phyloP scores from a whole-genome alignment of 2,329 filamentous ascomycete genomes.

The Trichoderma aggressivum region DNA sequence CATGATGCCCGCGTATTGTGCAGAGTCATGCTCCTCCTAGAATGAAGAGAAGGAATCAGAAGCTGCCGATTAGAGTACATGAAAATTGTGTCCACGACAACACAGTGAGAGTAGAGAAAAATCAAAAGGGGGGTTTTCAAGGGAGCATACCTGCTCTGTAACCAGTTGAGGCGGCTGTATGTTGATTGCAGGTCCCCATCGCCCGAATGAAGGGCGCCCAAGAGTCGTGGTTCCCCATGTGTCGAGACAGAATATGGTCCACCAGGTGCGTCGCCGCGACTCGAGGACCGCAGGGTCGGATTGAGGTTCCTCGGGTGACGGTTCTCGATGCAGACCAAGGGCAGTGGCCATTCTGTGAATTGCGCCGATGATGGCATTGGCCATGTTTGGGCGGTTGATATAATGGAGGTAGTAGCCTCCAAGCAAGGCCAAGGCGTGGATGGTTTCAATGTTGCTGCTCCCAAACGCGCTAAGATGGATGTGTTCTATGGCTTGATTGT shows the following conservation, averaged over 20 bases:
- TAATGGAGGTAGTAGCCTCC: conserved; percentile 77
- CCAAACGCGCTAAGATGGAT: conserved; percentile 55
- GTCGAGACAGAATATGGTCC: conserved; percentile 70
- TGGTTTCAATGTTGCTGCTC: conserved; percentile 64
- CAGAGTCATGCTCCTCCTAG: conserved; percentile 42
- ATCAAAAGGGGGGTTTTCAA: background rate
- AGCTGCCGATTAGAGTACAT: background rate
- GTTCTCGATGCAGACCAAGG: conserved; percentile 67
- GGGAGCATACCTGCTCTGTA: conserved; percentile 36
- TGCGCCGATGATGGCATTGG: conserved; percentile 68
- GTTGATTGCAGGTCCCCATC: conserved; percentile 65
- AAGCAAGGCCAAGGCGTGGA: conserved; percentile 68
- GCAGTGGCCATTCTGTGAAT: conserved; percentile 72
- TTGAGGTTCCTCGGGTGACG: background rate
- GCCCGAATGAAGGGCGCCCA: conserved; percentile 66
- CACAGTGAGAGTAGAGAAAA: background rate
- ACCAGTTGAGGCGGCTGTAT: conserved; percentile 56
- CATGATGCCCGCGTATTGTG: conserved; percentile 62
- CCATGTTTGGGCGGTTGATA: conserved; percentile 73
- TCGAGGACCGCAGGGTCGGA: background rate
- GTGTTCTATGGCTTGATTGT: conserved; percentile 51
- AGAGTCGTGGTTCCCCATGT: conserved; percentile 71
- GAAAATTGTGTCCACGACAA: background rate
- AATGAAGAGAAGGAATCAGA: background rate
- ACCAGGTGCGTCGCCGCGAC: conserved; percentile 55